Conservation (phyloP, 2,329 filamentous ascomycete species). For the Penicillium glabrum region DNA sequence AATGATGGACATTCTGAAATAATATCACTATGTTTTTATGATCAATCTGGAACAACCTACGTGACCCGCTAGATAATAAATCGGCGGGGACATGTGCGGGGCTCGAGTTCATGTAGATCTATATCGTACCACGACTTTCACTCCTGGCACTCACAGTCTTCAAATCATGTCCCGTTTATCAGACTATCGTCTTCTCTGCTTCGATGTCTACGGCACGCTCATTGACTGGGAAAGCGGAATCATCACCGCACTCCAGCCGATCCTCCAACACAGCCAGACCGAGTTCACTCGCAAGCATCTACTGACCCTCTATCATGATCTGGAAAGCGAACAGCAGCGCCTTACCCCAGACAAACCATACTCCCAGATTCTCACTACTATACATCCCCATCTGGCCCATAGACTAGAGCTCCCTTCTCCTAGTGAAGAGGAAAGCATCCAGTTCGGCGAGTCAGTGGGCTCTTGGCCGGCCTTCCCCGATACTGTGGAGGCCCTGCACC, state of each 20-base stretch:
- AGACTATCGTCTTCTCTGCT: conserved; percentile 59
- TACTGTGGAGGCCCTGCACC: conserved; percentile 53
- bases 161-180: conserved; percentile 26
- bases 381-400: conserved; percentile 37
- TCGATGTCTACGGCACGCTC: conserved; percentile 79
- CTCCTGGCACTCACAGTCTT: neutral
- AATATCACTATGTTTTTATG: conserved; percentile 12
- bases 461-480: conserved; percentile 59
- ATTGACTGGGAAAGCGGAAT: conserved; percentile 77
- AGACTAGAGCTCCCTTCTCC: conserved; percentile 26
- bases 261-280: conserved; percentile 40
- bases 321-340: conserved; percentile 50
- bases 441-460: conserved; percentile 52
- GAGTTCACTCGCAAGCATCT: conserved; percentile 33
- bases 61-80: neutral
- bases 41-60: too few species aligned
- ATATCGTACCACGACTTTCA: neutral
- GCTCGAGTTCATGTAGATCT: neutral
- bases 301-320: conserved; percentile 25
- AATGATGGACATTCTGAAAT: conserved; percentile 2
- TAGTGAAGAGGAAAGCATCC: conserved; percentile 36
- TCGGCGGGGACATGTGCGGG: neutral
- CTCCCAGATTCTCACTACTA: conserved; percentile 56
- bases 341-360: conserved; percentile 61
- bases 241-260: conserved; percentile 49